A percentile compares a stretch with the other conserved stretches of the same genome.
phyloP scores from a whole-genome alignment of 208 protist genomes.

The Trypanosoma melophagium region DNA sequence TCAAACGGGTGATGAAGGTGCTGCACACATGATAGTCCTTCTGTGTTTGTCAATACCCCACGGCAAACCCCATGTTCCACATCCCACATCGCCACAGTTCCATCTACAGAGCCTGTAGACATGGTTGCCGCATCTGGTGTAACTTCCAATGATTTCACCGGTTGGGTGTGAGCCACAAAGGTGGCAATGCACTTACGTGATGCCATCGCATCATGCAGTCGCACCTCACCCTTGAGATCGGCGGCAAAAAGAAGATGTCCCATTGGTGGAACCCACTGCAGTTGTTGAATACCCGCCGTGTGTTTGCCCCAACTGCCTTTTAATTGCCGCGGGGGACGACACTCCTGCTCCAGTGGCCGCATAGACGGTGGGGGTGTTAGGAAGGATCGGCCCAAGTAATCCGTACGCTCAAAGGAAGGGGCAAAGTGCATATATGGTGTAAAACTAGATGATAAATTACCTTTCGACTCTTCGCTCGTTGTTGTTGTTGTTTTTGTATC shows the following conservation, averaged over 20 bases:
- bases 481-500: too few relatives aligned
- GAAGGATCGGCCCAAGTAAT: conserved; percentile 81
- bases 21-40: conserved; percentile 58
- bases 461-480: too few relatives aligned
- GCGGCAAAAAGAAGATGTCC: conserved; percentile 95
- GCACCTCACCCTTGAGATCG: conserved; percentile 81
- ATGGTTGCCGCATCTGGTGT: conserved; percentile 84
- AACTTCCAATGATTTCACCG: conserved; percentile 92
- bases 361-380: conserved; percentile 58
- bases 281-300: conserved; percentile 83
- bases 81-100: conserved; percentile 93
- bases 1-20: conserved; percentile 77
- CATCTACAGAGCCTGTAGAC: conserved; percentile 91
- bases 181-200: conserved; percentile 83
- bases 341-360: conserved; percentile 37
- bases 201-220: conserved; percentile 89
- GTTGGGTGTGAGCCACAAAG: conserved; percentile 89
- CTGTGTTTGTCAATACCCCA: conserved; percentile 66
- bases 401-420: conserved; percentile 44
- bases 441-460: conserved; percentile 2
- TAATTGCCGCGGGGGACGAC: conserved; percentile 47
- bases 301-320: conserved; percentile 52
- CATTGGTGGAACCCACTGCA: conserved; percentile 90
- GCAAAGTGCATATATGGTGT: conserved; percentile 37
- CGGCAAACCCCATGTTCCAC: conserved; percentile 86